Evolutionary conservation across 331 rosid genomes (phyloP), one percentile per base, ranked within the genome.

Genomic region (Telfairia occidentalis): DNA sequence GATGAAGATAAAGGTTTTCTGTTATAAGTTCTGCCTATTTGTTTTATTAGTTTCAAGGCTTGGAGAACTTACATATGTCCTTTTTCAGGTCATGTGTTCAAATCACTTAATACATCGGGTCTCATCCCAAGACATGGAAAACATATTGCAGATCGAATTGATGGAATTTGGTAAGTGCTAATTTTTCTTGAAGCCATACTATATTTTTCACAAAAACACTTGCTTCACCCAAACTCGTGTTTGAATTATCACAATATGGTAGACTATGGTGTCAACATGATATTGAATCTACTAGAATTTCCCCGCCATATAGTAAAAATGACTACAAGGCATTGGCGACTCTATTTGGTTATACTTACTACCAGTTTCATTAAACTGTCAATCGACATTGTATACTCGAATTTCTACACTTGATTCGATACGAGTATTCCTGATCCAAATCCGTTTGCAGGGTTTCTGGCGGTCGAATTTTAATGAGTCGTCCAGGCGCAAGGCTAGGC

Each of bases 401-500:
- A 64, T 9, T 64, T 64, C 48, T 35, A 37, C 28, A 12, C 4
- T 37, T 66, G 50, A 66, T 65, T 9, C 7, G 3, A 30, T 26
- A 59, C 74, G 12, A 70, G 28, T 13, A 45, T 29, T 48, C n/a
- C 69, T 58, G 28, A 75, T 29, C 18, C 9, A 18, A 24, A 24
- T 37, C 15, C 76, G 55, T 82, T 26, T 85, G 86, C 97, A 95
- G 97, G 97, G 96, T 87, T 60, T 90, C 97, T 11, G 90, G 99
- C 32, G 90, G 99, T 67, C 82, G 99, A 63, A 79, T 86, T 83
- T 84, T 95, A 59, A 95, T 90, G 99, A 89, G 83, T 82, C 97
- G 89, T 72, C 99, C 97, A 40, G 80, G 91, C 77, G 96, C 97
- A 58, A 89, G 99, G 85, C 88, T 95, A 42, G 97, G 97, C 64